Evolutionary conservation across 805 yeast genomes (phyloP).

Genomic region (Clavispora santaluciae): DNA sequence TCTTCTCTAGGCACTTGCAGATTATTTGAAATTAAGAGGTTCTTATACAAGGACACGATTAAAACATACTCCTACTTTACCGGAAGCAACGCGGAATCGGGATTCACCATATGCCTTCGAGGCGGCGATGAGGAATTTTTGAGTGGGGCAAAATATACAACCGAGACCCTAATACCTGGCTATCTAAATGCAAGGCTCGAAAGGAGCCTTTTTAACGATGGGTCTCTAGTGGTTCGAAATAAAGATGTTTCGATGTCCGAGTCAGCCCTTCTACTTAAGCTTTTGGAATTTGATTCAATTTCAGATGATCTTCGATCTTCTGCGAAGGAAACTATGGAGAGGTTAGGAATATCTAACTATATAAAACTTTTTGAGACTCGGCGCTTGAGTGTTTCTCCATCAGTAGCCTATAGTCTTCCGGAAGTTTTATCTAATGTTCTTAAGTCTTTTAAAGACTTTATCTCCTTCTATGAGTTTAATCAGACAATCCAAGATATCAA

Average conservation of each 20-base stretch:
- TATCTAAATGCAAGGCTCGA: conserved; percentile 79
- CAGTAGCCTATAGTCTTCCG: conserved; percentile 72
- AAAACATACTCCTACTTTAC: conserved; percentile 75
- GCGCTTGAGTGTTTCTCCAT: conserved; percentile 77
- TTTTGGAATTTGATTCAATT: conserved; percentile 8
- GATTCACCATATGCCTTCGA: conserved; percentile 82
- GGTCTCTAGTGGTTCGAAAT: conserved; percentile 5
- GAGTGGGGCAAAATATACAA: conserved; percentile 66
- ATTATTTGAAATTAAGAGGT: conserved; percentile 66
- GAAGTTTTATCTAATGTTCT: conserved; percentile 52
- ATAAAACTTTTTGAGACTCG: conserved; percentile 41
- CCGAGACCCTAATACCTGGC: conserved; percentile 75
- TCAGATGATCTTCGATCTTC: conserved; percentile 12
- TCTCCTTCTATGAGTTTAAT: conserved; percentile 16
- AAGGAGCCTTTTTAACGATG: conserved; percentile 21
- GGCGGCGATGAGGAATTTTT: conserved; percentile 66
- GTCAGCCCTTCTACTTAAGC: not conserved
- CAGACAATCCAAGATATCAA: conserved; percentile 19
- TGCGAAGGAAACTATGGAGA: conserved; percentile 18
- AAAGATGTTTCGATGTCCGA: not conserved
- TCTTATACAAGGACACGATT: conserved; percentile 46
- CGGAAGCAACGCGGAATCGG: conserved; percentile 69
- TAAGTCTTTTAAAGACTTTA: conserved; percentile 41
- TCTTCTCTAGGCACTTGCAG: conserved; percentile 67
- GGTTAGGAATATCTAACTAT: conserved; percentile 31